These are phyloP conservation scores for Bimuria novae-zelandiae DNA, from an alignment of 2,329 filamentous ascomycete genomes.

Conservation along the genomic window DNA sequence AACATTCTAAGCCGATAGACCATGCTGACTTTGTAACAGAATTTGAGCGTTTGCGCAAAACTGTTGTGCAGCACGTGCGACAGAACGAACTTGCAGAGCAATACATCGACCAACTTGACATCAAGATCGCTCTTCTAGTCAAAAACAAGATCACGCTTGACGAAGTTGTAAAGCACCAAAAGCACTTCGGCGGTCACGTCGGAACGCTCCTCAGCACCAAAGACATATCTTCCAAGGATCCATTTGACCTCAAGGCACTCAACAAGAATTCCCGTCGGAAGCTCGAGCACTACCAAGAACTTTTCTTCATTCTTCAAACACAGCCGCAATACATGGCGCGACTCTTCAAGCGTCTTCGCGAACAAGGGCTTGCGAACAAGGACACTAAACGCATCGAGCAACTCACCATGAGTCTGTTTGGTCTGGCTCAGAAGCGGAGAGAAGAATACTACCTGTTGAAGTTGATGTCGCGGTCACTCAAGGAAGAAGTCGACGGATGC, in stretches of 20 bases:
- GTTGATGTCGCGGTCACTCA: conserved; percentile 78
- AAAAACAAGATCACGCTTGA: conserved; percentile 99
- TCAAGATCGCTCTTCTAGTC: conserved; percentile 96
- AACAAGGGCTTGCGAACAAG: conserved; percentile 84
- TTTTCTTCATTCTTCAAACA: conserved; percentile 96
- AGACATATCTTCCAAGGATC: conserved; percentile 86
- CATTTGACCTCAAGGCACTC: conserved; percentile 93
- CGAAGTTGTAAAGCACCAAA: conserved; percentile 95
- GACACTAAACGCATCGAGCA: conserved; percentile 92
- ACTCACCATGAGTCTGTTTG: conserved; percentile 94
- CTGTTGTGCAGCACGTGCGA: conserved; percentile 93
- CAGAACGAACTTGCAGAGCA: conserved; percentile 97
- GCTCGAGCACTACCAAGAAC: conserved; percentile 93
- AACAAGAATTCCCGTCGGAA: conserved; percentile 97
- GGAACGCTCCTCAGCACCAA: conserved; percentile 84
- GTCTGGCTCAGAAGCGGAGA: conserved; percentile 92
- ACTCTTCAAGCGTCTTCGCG: conserved; percentile 81
- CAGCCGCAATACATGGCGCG: conserved; percentile 93
- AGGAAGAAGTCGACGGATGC: conserved; percentile 81
- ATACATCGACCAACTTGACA: conserved; percentile 97
- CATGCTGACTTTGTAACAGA: conserved; percentile 55
- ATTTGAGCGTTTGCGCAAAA: conserved; percentile 92
- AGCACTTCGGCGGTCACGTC: conserved; percentile 89
- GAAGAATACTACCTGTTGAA: conserved; percentile 98
- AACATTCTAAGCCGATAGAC: too few species aligned